Evolutionary conservation across 1,284 basidiomycete genomes (phyloP).

Genomic region (Papiliotrema terrestris): DNA sequence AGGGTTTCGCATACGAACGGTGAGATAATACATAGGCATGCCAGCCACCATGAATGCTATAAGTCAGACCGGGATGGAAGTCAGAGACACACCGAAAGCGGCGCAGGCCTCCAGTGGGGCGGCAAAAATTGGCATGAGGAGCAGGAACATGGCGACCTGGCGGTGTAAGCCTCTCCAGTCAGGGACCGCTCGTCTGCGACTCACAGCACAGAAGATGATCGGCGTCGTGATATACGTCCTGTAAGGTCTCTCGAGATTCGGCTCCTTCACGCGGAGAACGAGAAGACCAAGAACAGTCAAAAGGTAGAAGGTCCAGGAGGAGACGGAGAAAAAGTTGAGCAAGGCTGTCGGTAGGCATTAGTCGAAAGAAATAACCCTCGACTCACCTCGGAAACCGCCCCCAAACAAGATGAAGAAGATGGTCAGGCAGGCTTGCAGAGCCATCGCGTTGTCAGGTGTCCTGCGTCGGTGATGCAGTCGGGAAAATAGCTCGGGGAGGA

Average conservation of each 20-base stretch:
- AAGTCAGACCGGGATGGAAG: not conserved
- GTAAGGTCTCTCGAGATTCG: slow-evolving; percentile 82
- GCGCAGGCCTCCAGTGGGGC: slow-evolving; percentile 84
- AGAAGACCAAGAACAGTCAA: slow-evolving; percentile 84
- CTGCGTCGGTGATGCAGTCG: slow-evolving; percentile 65
- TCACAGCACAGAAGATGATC: slow-evolving; percentile 79
- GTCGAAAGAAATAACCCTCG: not conserved
- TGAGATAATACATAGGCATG: slow-evolving; percentile 79
- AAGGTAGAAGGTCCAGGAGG: slow-evolving; percentile 83
- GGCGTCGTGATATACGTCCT: slow-evolving; percentile 88
- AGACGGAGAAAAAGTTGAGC: slow-evolving; percentile 65
- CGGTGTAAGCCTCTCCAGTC: not conserved
- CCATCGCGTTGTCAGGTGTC: slow-evolving; percentile 81
- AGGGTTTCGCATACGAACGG: slow-evolving; percentile 47
- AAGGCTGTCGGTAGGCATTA: slow-evolving; percentile 46
- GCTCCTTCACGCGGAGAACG: slow-evolving; percentile 85
- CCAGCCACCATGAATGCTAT: slow-evolving; percentile 56
- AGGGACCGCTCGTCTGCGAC: slow-evolving; percentile 33
- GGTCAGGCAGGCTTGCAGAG: slow-evolving; percentile 71
- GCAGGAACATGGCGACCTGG: slow-evolving; percentile 81
- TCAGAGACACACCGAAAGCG: slow-evolving; percentile 64
- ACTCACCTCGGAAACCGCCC: slow-evolving; percentile 72
- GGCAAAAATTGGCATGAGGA: slow-evolving; percentile 92
- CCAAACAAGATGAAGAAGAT: slow-evolving; percentile 74
- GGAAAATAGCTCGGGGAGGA: slow-evolving; percentile 77